These are phyloP conservation scores for Castanospermum australe DNA, from an alignment of 306 rosid species.

Conservation along the genomic window DNA sequence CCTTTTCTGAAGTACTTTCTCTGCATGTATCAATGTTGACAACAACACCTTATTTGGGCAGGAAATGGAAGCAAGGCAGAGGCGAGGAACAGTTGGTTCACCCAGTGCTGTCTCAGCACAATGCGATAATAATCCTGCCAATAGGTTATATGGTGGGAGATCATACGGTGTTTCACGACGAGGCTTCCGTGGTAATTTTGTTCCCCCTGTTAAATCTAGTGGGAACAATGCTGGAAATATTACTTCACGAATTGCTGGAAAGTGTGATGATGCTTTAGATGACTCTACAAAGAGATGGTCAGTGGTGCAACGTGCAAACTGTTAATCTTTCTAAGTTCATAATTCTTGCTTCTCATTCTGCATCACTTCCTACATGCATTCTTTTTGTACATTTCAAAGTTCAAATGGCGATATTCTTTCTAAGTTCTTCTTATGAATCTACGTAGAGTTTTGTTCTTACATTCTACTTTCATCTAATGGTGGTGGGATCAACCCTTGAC, in stretches of 20 bases:
- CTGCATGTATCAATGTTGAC: background rate
- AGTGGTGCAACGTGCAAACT: slow-evolving; percentile 39
- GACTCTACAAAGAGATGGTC: slow-evolving; percentile 93
- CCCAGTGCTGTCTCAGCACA: slow-evolving; percentile 40
- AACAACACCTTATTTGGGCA: background rate
- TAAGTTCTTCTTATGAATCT: background rate
- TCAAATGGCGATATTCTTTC: background rate
- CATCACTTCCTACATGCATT: slow-evolving; percentile 5
- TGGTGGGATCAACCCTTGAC: background rate
- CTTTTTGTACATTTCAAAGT: background rate
- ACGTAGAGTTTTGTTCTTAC: background rate
- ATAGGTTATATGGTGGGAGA: slow-evolving; percentile 60
- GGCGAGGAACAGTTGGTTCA: slow-evolving; percentile 32
- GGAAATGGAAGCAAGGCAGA: slow-evolving; percentile 40
- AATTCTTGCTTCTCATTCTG: slow-evolving; percentile 6
- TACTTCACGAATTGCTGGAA: slow-evolving; percentile 65
- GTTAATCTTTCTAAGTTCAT: background rate
- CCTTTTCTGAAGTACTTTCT: background rate
- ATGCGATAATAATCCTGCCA: slow-evolving; percentile 26
- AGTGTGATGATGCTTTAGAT: slow-evolving; percentile 68
- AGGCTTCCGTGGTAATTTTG: slow-evolving; percentile 79
- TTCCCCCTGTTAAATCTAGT: slow-evolving; percentile 84
- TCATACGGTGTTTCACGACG: slow-evolving; percentile 83
- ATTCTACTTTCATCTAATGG: background rate
- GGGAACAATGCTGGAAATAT: slow-evolving; percentile 61